Conservation (phyloP, 2,329 filamentous ascomycete species). For the Trichoderma breve region DNA sequence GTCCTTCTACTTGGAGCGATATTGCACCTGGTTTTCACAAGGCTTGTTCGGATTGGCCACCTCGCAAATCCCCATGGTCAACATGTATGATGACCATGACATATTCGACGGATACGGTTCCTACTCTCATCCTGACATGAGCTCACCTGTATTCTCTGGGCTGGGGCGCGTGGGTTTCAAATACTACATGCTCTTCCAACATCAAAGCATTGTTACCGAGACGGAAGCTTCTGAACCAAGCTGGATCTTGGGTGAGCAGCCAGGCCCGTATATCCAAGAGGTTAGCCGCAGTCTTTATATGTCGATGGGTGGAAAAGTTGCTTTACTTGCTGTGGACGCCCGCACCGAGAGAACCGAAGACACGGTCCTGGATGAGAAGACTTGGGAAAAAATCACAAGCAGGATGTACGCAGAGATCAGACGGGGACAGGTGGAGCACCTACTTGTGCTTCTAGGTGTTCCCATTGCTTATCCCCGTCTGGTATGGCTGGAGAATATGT, state of each 20-base stretch:
- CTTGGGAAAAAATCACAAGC: conserved; percentile 84
- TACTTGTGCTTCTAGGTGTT: conserved; percentile 83
- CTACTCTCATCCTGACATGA: conserved; percentile 90
- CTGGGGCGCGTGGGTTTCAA: conserved; percentile 92
- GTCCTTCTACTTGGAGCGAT: conserved; percentile 80
- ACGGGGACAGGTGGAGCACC: conserved; percentile 81
- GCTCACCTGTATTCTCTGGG: conserved; percentile 82
- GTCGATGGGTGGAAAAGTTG: conserved; percentile 72
- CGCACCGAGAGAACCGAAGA: conserved; percentile 85
- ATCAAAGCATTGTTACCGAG: conserved; percentile 82
- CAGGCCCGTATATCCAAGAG: conserved; percentile 88
- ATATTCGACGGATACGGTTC: conserved; percentile 91
- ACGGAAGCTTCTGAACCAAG: conserved; percentile 82
- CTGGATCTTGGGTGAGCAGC: conserved; percentile 77
- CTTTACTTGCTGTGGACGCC: conserved; percentile 84
- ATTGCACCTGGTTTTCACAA: conserved; percentile 94
- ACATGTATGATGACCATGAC: conserved; percentile 96
- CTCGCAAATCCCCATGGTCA: conserved; percentile 96
- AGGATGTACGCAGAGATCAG: conserved; percentile 78
- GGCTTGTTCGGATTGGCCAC: conserved; percentile 90
- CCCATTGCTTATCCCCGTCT: conserved; percentile 76
- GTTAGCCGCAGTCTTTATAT: conserved; percentile 83
- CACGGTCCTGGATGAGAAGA: conserved; percentile 75
- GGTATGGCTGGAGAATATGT: conserved; percentile 71
- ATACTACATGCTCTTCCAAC: conserved; percentile 98